Percentiles rank a stretch among this genome's conserved stretches.
phyloP scores from a whole-genome alignment of 1,284 basidiomycete species.

The Marasmius fiardii region DNA sequence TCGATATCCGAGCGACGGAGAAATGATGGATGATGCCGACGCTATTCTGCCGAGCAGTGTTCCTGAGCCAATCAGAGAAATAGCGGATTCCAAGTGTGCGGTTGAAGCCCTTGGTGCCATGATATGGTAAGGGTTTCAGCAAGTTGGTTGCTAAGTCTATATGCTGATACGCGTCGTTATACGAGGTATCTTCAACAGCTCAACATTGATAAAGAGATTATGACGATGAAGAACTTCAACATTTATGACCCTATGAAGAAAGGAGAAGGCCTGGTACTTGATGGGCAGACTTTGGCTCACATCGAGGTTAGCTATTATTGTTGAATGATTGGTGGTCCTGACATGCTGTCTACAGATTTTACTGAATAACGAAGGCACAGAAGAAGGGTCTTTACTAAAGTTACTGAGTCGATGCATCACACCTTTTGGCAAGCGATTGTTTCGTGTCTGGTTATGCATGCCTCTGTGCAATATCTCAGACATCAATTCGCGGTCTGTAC shows the following conservation, averaged over 20 bases:
- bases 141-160: neutral
- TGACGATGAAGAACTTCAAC: constrained; percentile 95
- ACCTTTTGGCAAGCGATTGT: constrained; percentile 90
- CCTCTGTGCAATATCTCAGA: constrained; percentile 77
- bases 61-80: constrained; percentile 71
- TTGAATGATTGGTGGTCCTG: too few relatives aligned
- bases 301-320: constrained; percentile 61
- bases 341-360: constrained; percentile 51
- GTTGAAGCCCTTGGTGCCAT: constrained; percentile 86
- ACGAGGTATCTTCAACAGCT: constrained; percentile 82
- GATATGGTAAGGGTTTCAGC: constrained; percentile 72
- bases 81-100: constrained; percentile 64
- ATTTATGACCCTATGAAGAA: constrained; percentile 92
- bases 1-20: constrained; percentile 58
- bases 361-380: constrained; percentile 87
- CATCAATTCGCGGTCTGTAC: constrained; percentile 79
- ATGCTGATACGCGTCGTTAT: neutral
- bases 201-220: constrained; percentile 90
- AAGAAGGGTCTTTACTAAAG: constrained; percentile 84
- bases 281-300: constrained; percentile 92
- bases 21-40: constrained; percentile 47
- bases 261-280: constrained; percentile 80
- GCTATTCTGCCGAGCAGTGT: constrained; percentile 49
- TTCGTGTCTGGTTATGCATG: constrained; percentile 92
- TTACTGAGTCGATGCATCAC: constrained; percentile 85